phyloP scores from a whole-genome alignment of 1,284 basidiomycete species.

The Puccinia novopanici region DNA sequence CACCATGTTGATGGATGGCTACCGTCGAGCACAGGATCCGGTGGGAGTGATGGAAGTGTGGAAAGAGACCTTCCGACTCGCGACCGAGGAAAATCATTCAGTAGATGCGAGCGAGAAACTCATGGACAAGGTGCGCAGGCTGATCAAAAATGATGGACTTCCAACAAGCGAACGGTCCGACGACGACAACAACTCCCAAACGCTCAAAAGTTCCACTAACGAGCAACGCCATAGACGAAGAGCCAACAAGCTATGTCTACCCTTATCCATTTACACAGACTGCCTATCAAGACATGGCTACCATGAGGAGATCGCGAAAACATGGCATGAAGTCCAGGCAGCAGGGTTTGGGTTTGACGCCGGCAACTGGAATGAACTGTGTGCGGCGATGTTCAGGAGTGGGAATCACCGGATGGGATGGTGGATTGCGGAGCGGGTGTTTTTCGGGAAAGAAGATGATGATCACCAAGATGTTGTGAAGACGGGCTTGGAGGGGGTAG shows the following conservation, averaged over 20 bases:
- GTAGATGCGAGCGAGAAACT: conserved; percentile 40
- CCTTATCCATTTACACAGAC: conserved; percentile 82
- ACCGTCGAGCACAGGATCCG: conserved; percentile 68
- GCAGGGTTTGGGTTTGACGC: conserved; percentile 82
- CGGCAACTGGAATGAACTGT: conserved; percentile 89
- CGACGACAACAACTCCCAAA: conserved; percentile 4
- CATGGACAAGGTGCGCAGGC: conserved; percentile 49
- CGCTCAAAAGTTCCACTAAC: not conserved
- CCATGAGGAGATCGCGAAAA: conserved; percentile 68
- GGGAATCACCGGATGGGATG: conserved; percentile 43
- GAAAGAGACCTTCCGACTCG: conserved; percentile 69
- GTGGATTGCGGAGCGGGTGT: conserved; percentile 40
- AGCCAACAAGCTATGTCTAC: conserved; percentile 70
- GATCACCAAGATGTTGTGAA: not conserved
- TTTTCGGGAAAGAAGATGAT: conserved; percentile 25
- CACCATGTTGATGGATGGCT: conserved; percentile 72
- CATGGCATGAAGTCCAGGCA: conserved; percentile 70
- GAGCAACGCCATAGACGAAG: conserved; percentile 52
- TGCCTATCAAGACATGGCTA: conserved; percentile 69
- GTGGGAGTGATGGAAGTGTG: conserved; percentile 69
- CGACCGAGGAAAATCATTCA: conserved; percentile 53
- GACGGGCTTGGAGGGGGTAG: not conserved
- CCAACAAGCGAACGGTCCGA: conserved; percentile 42
- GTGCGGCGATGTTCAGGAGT: conserved; percentile 71
- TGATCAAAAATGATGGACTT: conserved; percentile 53